Conservation (phyloP, 2,329 filamentous ascomycete species). For the Thermothelomyces thermophilus region DNA sequence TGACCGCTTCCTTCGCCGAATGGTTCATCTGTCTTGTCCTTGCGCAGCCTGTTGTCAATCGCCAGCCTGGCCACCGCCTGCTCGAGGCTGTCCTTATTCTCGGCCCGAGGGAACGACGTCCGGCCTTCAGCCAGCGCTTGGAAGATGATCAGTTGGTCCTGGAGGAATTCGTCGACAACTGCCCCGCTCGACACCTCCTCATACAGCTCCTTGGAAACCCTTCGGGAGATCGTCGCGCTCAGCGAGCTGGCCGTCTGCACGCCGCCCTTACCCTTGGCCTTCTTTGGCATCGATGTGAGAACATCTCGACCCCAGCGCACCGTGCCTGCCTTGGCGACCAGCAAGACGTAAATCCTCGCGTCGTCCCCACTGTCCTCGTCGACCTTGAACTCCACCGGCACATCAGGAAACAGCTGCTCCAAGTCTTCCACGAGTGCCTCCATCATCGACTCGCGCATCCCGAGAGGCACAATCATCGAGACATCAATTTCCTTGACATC, state of each 20-base stretch:
- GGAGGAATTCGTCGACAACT: slow-evolving; percentile 49
- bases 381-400: slow-evolving; percentile 39
- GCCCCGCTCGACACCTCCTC: slow-evolving; percentile 40
- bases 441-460: slow-evolving; percentile 38
- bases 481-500: slow-evolving; percentile 42
- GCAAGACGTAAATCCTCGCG: slow-evolving; percentile 48
- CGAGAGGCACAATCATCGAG: slow-evolving; percentile 43
- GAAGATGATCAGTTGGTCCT: slow-evolving; percentile 56
- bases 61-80: slow-evolving; percentile 29
- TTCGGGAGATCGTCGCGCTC: slow-evolving; percentile 36
- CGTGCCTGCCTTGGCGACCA: slow-evolving; percentile 46
- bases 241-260: slow-evolving; percentile 24
- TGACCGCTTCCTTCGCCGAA: slow-evolving; percentile 53
- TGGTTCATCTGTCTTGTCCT: slow-evolving; percentile 41
- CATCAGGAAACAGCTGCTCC: slow-evolving; percentile 36
- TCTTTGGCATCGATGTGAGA: slow-evolving; percentile 37
- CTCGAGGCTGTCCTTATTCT: slow-evolving; percentile 21
- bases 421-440: slow-evolving; percentile 36
- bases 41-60: slow-evolving; percentile 29
- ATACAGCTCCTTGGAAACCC: slow-evolving; percentile 40
- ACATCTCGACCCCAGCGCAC: slow-evolving; percentile 25
- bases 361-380: slow-evolving; percentile 47
- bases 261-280: slow-evolving; percentile 25
- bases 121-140: slow-evolving; percentile 50
- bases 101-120: slow-evolving; percentile 39